phyloP scores from a whole-genome alignment of 495 filamentous ascomycete genomes.

The Podospora bellae-mahoneyi region DNA sequence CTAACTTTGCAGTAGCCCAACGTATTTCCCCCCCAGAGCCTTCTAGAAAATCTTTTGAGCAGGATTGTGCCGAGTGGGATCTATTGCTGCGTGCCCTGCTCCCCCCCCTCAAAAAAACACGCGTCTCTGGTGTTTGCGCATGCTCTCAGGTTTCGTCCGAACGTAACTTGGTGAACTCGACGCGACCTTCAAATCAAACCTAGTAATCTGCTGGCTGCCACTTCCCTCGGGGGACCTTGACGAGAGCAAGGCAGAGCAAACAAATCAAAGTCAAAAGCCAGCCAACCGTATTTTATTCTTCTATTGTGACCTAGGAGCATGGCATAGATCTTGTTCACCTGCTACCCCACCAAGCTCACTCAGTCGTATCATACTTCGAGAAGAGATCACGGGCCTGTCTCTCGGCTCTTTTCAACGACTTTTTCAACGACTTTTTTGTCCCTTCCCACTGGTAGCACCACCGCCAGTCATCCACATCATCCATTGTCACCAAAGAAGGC shows the following conservation, averaged over 20 bases:
- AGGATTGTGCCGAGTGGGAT: not conserved
- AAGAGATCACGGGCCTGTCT: slow-evolving; percentile 3
- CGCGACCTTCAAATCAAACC: not conserved
- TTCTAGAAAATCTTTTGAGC: not conserved
- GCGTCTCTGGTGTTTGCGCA: not conserved
- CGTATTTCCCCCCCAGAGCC: not conserved
- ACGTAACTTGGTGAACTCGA: not conserved
- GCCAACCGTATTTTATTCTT: slow-evolving; percentile 16
- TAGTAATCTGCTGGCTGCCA: not conserved
- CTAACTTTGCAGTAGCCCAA: slow-evolving; percentile 8
- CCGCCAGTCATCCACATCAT: slow-evolving; percentile 1
- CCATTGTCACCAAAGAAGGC: not conserved
- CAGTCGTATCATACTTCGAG: slow-evolving; percentile 4
- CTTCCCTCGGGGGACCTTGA: not conserved
- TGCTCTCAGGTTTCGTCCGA: not conserved
- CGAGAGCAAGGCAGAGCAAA: slow-evolving; percentile 1
- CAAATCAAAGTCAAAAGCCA: slow-evolving; percentile 14
- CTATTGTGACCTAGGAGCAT: slow-evolving; percentile 30
- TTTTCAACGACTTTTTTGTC: slow-evolving; percentile 2
- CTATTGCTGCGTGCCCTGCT: not conserved
- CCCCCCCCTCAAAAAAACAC: not conserved
- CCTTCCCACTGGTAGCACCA: not conserved
- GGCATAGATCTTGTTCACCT: slow-evolving; percentile 22
- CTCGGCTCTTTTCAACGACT: too few relatives aligned
- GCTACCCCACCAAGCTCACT: slow-evolving; percentile 10